Percentiles rank a stretch among this genome's conserved stretches.
Evolutionary conservation across 306 rosid genomes (phyloP).

Genomic region (Dalbergia oliveri): DNA sequence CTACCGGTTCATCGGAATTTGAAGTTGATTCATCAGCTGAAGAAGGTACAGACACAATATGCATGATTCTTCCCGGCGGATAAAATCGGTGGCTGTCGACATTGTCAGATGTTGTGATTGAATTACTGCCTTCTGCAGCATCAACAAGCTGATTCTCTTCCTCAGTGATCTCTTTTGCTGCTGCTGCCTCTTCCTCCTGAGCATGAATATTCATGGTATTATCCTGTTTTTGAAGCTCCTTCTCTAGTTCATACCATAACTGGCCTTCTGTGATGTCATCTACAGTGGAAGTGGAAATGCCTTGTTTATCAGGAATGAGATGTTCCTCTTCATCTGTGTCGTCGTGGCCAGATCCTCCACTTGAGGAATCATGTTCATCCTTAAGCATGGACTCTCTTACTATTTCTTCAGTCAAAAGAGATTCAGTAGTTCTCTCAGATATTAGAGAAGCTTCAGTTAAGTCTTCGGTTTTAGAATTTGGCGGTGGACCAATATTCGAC

Average conservation of each 20-base stretch:
- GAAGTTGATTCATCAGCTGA: conserved; percentile 52
- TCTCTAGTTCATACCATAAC: conserved; percentile 87
- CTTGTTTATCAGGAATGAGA: conserved; percentile 57
- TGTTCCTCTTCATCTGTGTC: conserved; percentile 84
- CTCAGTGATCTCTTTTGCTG: conserved; percentile 77
- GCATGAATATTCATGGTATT: conserved; percentile 52
- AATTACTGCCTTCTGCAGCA: conserved; percentile 66
- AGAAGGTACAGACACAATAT: conserved; percentile 66
- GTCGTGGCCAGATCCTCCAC: conserved; percentile 70
- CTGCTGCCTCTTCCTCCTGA: conserved; percentile 78
- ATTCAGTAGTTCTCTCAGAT: conserved; percentile 54
- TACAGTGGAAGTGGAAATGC: conserved; percentile 49
- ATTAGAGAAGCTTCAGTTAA: conserved; percentile 56
- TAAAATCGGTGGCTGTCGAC: conserved; percentile 75
- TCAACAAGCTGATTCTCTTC: conserved; percentile 74
- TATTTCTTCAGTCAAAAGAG: conserved; percentile 48
- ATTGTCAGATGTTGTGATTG: conserved; percentile 65
- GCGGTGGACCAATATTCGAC: conserved; percentile 64
- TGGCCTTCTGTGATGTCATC: conserved; percentile 79
- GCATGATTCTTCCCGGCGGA: conserved; percentile 96
- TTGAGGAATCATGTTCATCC: conserved; percentile 53
- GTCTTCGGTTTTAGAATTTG: conserved; percentile 56
- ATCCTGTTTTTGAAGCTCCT: conserved; percentile 82
- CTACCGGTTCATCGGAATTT: conserved; percentile 51
- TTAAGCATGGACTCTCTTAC: conserved; percentile 47